A percentile compares a stretch with the other conserved stretches of the same genome.
Evolutionary conservation across 192 early-diverging fungal genomes (phyloP).

Genomic region (Gorgonomyces haynaldii): DNA sequence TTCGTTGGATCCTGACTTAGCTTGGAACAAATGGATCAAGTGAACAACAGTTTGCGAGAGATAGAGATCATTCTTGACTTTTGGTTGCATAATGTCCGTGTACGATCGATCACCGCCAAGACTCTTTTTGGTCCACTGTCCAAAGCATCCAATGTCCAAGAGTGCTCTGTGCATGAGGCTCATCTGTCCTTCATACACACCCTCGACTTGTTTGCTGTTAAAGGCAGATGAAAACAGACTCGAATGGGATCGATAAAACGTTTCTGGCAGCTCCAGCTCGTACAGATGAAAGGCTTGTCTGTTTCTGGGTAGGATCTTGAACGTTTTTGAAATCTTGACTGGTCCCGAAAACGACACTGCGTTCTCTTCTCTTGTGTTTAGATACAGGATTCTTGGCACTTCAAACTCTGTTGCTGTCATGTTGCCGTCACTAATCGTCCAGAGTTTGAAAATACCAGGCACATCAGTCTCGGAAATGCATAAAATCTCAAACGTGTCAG

Average conservation of each 20-base stretch:
- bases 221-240: constrained; percentile 69
- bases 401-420: constrained; percentile 60
- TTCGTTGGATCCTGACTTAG: constrained; percentile 35
- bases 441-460: constrained; percentile 80
- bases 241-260: constrained; percentile 56
- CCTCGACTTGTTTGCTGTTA: constrained; percentile 76
- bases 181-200: constrained; percentile 89
- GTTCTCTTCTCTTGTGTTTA: constrained; percentile 58
- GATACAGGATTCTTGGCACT: constrained; percentile 74
- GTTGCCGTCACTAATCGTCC: constrained; percentile 60
- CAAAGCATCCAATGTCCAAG: constrained; percentile 59
- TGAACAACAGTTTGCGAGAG: no score
- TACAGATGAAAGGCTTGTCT: constrained; percentile 64
- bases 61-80: no score
- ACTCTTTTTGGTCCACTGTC: constrained; percentile 24
- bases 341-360: constrained; percentile 16
- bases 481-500: no score
- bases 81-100: constrained; percentile 12
- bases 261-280: constrained; percentile 71
- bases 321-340: constrained; percentile 13
- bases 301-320: constrained; percentile 63
- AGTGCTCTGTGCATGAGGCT: constrained; percentile 70
- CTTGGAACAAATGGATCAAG: constrained; percentile 73
- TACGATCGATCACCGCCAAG: constrained; percentile 12
- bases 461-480: constrained; percentile 73